Conservation (phyloP, 2,329 filamentous ascomycete species). For the Botrytis byssoidea region DNA sequence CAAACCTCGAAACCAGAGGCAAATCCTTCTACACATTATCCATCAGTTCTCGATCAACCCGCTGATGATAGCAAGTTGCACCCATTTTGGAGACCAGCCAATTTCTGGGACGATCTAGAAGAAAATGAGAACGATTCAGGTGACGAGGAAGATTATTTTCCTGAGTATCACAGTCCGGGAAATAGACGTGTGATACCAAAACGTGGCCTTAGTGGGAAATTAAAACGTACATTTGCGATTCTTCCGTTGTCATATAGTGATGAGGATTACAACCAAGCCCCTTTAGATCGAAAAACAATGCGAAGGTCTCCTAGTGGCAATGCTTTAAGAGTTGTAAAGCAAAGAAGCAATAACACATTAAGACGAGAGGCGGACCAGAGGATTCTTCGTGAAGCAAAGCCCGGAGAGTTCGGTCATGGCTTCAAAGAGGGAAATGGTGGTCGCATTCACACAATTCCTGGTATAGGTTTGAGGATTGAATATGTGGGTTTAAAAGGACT, state of each 20-base stretch:
- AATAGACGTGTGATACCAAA: conserved; percentile 47
- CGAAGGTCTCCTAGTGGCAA: conserved; percentile 59
- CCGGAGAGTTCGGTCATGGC: conserved; percentile 33
- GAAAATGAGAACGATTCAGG: conserved; percentile 41
- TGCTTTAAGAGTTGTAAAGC: conserved; percentile 53
- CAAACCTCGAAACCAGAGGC: conserved; percentile 33
- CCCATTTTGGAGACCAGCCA: conserved; percentile 60
- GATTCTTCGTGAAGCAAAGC: conserved; percentile 23
- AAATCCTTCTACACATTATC: conserved; percentile 40
- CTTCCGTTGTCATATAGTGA: conserved; percentile 49
- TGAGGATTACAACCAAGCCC: conserved; percentile 40
- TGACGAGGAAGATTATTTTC: conserved; percentile 41
- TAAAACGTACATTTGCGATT: conserved; percentile 58
- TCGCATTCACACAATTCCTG: conserved; percentile 34
- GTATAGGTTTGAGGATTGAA: conserved; percentile 48
- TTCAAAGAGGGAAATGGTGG: conserved; percentile 37
- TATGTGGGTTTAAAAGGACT: conserved; percentile 51
- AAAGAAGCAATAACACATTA: conserved; percentile 46
- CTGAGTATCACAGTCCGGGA: conserved; percentile 42
- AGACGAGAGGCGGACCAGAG: conserved; percentile 27
- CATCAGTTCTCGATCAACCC: conserved; percentile 47
- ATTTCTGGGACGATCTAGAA: conserved; percentile 44
- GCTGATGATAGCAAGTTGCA: conserved; percentile 56
- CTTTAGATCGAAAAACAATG: conserved; percentile 56
- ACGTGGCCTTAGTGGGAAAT: conserved; percentile 47